phyloP scores from a whole-genome alignment of 331 rosid species.

The Cydonia oblonga region DNA sequence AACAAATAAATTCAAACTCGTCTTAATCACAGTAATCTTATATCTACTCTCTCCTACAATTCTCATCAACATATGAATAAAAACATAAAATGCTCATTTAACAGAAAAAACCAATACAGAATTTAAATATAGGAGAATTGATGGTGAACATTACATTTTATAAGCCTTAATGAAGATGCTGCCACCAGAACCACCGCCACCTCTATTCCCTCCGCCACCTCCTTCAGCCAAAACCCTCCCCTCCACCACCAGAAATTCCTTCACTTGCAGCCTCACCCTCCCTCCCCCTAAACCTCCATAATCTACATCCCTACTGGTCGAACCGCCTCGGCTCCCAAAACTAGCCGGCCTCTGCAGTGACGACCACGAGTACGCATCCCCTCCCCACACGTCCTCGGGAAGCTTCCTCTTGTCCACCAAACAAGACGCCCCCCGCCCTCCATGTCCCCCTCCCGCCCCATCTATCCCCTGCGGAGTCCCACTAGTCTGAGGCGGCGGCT shows the following conservation, averaged over 20 bases:
- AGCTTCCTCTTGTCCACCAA: slow-evolving; percentile 57
- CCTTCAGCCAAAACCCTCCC: slow-evolving; percentile 80
- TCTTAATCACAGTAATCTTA: not conserved
- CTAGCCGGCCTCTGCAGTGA: slow-evolving; percentile 64
- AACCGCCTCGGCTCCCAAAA: slow-evolving; percentile 77
- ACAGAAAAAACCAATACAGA: not conserved
- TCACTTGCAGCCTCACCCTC: slow-evolving; percentile 34
- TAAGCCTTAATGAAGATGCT: slow-evolving; percentile 75
- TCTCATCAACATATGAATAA: not conserved
- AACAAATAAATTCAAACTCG: not conserved
- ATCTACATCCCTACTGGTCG: slow-evolving; percentile 66
- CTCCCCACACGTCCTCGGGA: slow-evolving; percentile 52
- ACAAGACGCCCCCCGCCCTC: slow-evolving; percentile 96
- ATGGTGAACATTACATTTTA: slow-evolving; percentile 50
- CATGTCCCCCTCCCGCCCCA: slow-evolving; percentile 95
- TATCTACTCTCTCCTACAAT: not conserved
- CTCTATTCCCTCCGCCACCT: slow-evolving; percentile 66
- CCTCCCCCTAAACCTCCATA: slow-evolving; percentile 98
- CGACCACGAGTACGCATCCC: slow-evolving; percentile 67
- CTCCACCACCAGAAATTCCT: slow-evolving; percentile 47
- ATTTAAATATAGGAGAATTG: not conserved
- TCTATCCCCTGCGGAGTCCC: slow-evolving; percentile 82
- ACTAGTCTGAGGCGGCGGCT: slow-evolving; percentile 92
- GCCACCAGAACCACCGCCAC: slow-evolving; percentile 99
- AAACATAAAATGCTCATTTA: not conserved